Percentiles rank a stretch among this genome's conserved stretches.
phyloP scores from a whole-genome alignment of 202 grass and related monocot genomes.

The Zoysia matrella region DNA sequence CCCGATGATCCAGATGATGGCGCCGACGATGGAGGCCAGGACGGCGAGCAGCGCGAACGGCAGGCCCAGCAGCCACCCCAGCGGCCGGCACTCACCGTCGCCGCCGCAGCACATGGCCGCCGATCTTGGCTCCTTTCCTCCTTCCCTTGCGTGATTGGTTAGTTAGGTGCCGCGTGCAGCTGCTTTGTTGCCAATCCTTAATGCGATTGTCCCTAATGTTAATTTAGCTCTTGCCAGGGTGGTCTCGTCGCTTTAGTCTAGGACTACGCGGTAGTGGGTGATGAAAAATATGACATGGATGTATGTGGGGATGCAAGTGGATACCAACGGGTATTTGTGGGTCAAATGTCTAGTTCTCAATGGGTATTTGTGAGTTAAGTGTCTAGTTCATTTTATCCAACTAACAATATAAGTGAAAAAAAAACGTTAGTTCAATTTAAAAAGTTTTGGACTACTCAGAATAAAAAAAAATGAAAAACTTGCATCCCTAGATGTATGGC shows the following conservation, averaged over 20 bases:
- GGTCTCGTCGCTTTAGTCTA: not conserved
- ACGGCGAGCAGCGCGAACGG: constrained; percentile 83
- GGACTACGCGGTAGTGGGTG: too few species aligned
- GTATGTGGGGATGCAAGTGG: too few species aligned
- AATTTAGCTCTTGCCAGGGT: not conserved
- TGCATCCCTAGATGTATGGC: not conserved
- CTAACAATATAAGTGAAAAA: too few species aligned
- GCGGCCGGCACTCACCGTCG: constrained; percentile 60
- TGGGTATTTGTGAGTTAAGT: too few species aligned
- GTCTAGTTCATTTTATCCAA: too few species aligned
- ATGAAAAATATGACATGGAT: too few species aligned
- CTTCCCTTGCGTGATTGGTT: constrained; percentile 17
- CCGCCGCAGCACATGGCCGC: constrained; percentile 32
- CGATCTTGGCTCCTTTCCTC: not conserved
- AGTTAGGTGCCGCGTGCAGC: not conserved
- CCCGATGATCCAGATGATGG: constrained; percentile 93
- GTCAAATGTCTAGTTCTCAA: too few species aligned
- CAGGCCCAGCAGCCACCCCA: constrained; percentile 81
- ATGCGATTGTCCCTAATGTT: not conserved
- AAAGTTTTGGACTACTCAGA: too few species aligned
- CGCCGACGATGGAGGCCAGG: constrained; percentile 80
- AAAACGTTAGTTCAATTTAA: too few species aligned
- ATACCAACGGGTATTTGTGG: too few species aligned
- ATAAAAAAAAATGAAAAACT: too few species aligned
- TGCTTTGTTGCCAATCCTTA: constrained; percentile 16